A percentile compares a stretch with the other conserved stretches of the same genome.
Evolutionary conservation across 345 rosid species (phyloP).

Genomic region (rapeseed (Brassica napus)): Da-Ae NC_063447.1:6686001-6686500

Average conservation of each 20-base stretch:
- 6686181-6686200: slow-evolving; percentile 78
- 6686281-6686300: background rate
- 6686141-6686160: slow-evolving; percentile 43
- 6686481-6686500: slow-evolving; percentile 66
- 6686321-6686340: slow-evolving; percentile 31
- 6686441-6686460: slow-evolving; percentile 87
- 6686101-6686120: slow-evolving; percentile 69
- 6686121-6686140: slow-evolving; percentile 59
- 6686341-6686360: slow-evolving; percentile 47
- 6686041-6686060: slow-evolving; percentile 79
- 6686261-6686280: background rate
- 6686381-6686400: slow-evolving; percentile 80
- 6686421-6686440: slow-evolving; percentile 65
- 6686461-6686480: slow-evolving; percentile 45
- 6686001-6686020: slow-evolving; percentile 74
- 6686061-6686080: slow-evolving; percentile 73
- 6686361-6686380: slow-evolving; percentile 54
- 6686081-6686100: slow-evolving; percentile 73
- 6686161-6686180: slow-evolving; percentile 94
- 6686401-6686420: slow-evolving; percentile 62
- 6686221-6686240: slow-evolving; percentile 60
- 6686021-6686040: slow-evolving; percentile 89
- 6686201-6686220: slow-evolving; percentile 67
- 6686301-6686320: background rate
- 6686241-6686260: slow-evolving; percentile 61